Evolutionary conservation across 1,284 basidiomycete genomes (phyloP).

Genomic region (Crucibulum cyathiforme): DNA sequence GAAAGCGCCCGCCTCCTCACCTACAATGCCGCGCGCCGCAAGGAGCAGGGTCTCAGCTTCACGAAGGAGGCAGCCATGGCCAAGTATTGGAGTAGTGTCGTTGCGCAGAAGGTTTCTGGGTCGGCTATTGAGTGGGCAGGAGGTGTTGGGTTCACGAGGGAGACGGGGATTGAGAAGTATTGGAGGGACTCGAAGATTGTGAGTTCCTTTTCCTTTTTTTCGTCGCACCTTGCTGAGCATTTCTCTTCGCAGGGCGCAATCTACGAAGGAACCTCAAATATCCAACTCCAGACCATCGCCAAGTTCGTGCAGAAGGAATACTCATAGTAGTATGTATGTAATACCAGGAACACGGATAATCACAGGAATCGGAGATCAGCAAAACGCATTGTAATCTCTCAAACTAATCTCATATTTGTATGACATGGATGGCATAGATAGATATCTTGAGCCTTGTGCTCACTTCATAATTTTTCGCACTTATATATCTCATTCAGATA

Average conservation of each 20-base stretch:
- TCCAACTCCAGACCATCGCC: slow-evolving; percentile 96
- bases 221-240: slow-evolving; percentile 7
- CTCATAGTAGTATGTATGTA: slow-evolving; percentile 29
- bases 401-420: too few relatives aligned
- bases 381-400: too few relatives aligned
- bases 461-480: too few relatives aligned
- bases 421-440: too few relatives aligned
- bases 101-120: slow-evolving; percentile 90
- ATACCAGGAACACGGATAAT: neutral
- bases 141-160: slow-evolving; percentile 93
- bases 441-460: too few relatives aligned
- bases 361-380: too few relatives aligned
- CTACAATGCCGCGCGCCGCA: slow-evolving; percentile 94
- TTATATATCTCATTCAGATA: too few relatives aligned
- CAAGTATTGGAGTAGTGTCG: slow-evolving; percentile 87
- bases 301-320: slow-evolving; percentile 88
- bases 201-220: slow-evolving; percentile 38
- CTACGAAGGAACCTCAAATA: slow-evolving; percentile 96
- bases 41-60: slow-evolving; percentile 90
- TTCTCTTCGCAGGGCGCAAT: slow-evolving; percentile 73
- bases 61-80: slow-evolving; percentile 97
- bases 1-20: slow-evolving; percentile 93
- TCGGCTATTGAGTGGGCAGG: slow-evolving; percentile 97
- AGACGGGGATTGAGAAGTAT: slow-evolving; percentile 94
- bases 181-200: slow-evolving; percentile 97